Conservation (phyloP, 495 filamentous ascomycete species). For the Patellaria atrata region DNA sequence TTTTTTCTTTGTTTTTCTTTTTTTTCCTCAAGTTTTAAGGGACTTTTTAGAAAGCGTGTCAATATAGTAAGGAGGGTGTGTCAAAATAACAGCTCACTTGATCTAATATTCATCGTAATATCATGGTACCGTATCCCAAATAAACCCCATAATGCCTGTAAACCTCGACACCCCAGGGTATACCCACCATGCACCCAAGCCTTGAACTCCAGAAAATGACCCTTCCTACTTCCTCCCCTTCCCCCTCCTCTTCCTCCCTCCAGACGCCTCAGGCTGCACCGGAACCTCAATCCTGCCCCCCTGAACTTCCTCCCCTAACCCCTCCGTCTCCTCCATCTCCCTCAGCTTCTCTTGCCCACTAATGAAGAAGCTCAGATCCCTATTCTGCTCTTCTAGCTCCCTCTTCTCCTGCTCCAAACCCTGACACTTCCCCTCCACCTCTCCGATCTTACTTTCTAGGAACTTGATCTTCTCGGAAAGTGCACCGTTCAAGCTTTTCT, state of each 20-base stretch:
- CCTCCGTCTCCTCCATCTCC: conserved; percentile 49
- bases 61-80: too few relatives aligned
- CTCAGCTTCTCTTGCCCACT: conserved; percentile 67
- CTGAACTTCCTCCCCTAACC: conserved; percentile 34
- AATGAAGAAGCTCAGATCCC: conserved; percentile 86
- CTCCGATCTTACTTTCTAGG: conserved; percentile 31
- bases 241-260: conserved; percentile 30
- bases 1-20: too few relatives aligned
- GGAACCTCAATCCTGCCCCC: conserved; percentile 43
- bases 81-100: too few relatives aligned
- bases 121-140: too few relatives aligned
- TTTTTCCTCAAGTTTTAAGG: too few relatives aligned
- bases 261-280: conserved; percentile 16
- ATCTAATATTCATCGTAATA: too few relatives aligned
- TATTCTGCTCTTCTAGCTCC: conserved; percentile 67
- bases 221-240: conserved; percentile 36
- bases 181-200: too few relatives aligned
- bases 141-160: too few relatives aligned
- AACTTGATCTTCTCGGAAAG: conserved; percentile 64
- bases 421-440: conserved; percentile 35
- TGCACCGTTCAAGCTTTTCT: conserved; percentile 67
- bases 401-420: conserved; percentile 41
- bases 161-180: too few relatives aligned
- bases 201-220: too few relatives aligned
- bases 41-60: too few relatives aligned